Evolutionary conservation across 306 rosid species (phyloP), one percentile per base, ranked within the genome.

Genomic region (Medicago arabica): DNA sequence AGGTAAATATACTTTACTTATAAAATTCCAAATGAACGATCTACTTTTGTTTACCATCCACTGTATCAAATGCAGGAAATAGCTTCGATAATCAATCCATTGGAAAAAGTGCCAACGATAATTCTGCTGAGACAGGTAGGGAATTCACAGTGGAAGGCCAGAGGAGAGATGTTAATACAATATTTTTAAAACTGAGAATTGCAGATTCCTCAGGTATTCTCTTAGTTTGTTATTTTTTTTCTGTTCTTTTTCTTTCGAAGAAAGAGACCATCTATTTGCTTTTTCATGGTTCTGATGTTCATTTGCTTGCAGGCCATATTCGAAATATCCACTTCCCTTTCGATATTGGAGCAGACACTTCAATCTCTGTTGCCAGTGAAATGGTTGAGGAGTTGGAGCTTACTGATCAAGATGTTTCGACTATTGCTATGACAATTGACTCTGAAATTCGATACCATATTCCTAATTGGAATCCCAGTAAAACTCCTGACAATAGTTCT

Each of bases 241-340:
- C n/a, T n/a, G n/a, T n/a, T n/a, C n/a, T n/a, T 23, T 23, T 23
- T 2, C 63, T 46, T 31, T 13, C 13, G 41, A 59, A 58, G 40
- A 36, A 51, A 76, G 55, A 2, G 18, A 18, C 50, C 53, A 38
- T 44, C 40, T 72, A 46, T 71, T 76, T 31, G 10, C 31, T 61
- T 73, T 78, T 73, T 43, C 14, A 34, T 23, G 61, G 40, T 69
- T 62, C 53, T 66, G 58, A 76, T 78, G 77, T 74, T 75, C 67
- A 7, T 64, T 43, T 74, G 59, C 36, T 10, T 39, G 74, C 76
- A 96, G 99, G 98, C 77, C 72, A 87, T 66, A 82, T 89, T 78
- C 96, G 92, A 83, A 90, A 88, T 82, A 96, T 96, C 68, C 99
- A 96, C 86, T 96, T 96, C 62, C 99, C 99, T 70, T 96, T 96